These are phyloP conservation scores for Auriscalpium vulgare DNA, from an alignment of 768 basidiomycete species.

Conservation along the genomic window DNA sequence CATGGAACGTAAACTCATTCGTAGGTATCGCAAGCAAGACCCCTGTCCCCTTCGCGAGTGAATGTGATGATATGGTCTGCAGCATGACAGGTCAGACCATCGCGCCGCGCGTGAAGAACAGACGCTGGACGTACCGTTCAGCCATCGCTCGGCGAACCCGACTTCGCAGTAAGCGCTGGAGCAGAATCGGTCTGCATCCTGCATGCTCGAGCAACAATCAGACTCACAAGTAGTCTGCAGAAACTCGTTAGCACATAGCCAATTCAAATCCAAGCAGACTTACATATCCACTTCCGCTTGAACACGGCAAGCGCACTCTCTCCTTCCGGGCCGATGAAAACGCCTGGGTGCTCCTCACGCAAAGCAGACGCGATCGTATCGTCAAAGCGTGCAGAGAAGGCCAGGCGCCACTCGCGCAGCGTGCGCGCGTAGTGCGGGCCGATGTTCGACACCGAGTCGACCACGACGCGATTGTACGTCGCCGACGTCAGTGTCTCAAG, in stretches of 20 bases:
- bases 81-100: neutral
- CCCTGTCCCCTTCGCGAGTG: constrained; percentile 54
- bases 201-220: constrained; percentile 12
- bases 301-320: constrained; percentile 62
- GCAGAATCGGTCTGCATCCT: constrained; percentile 3
- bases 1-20: constrained; percentile 6
- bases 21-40: constrained; percentile 43
- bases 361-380: constrained; percentile 33
- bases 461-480: constrained; percentile 5
- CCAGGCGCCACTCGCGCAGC: constrained; percentile 63
- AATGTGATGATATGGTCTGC: constrained; percentile 59
- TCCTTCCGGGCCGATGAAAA: constrained; percentile 37
- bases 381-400: constrained; percentile 55
- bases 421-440: constrained; percentile 67
- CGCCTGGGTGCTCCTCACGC: constrained; percentile 50
- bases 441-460: constrained; percentile 10
- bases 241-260: constrained; percentile 9
- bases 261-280: constrained; percentile 19
- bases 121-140: constrained; percentile 41
- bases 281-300: constrained; percentile 66
- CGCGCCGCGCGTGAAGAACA: neutral
- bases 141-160: constrained; percentile 58
- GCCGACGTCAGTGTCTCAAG: constrained; percentile 3
- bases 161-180: constrained; percentile 62
- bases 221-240: constrained; percentile 40